Percentiles rank a stretch among this genome's conserved stretches.
These are phyloP conservation scores for Ormosia semicastrata DNA, from an alignment of 306 rosid genomes.

Conservation along the genomic window DNA sequence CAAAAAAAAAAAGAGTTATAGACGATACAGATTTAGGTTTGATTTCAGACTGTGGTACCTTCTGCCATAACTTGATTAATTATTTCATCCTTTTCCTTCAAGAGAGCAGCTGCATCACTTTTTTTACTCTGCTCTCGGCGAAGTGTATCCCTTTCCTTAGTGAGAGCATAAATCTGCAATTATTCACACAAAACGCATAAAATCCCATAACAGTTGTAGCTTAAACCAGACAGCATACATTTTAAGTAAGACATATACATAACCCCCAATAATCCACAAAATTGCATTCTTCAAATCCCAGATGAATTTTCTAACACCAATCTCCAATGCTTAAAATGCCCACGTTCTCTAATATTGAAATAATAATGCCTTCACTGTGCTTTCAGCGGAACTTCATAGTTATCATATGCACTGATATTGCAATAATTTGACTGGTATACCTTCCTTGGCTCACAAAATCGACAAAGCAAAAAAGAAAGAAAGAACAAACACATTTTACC, in stretches of 20 bases:
- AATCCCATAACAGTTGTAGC: not conserved
- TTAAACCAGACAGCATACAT: constrained; percentile 13
- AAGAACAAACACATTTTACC: not conserved
- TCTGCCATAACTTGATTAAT: constrained; percentile 99
- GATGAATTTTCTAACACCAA: constrained; percentile 14
- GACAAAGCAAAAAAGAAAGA: not conserved
- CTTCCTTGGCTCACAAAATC: not conserved
- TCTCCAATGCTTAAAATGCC: constrained; percentile 25
- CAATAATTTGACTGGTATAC: not conserved
- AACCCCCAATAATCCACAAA: constrained; percentile 13
- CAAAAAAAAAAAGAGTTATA: not conserved
- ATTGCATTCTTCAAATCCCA: constrained; percentile 17
- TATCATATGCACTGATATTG: not conserved
- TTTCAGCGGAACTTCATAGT: not conserved
- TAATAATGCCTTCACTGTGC: not conserved
- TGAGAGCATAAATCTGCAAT: constrained; percentile 87
- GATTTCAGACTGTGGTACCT: constrained; percentile 50
- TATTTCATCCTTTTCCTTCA: constrained; percentile 99
- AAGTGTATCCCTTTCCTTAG: constrained; percentile 96
- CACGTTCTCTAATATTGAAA: not conserved
- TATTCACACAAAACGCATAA: constrained; percentile 22
- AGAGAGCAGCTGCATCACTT: constrained; percentile 96
- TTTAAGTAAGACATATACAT: not conserved
- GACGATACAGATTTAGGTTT: constrained; percentile 16
- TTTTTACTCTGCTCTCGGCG: constrained; percentile 92